Conservation (phyloP, 768 basidiomycete genomes). For the Candolleomyces eurysporus region DNA sequence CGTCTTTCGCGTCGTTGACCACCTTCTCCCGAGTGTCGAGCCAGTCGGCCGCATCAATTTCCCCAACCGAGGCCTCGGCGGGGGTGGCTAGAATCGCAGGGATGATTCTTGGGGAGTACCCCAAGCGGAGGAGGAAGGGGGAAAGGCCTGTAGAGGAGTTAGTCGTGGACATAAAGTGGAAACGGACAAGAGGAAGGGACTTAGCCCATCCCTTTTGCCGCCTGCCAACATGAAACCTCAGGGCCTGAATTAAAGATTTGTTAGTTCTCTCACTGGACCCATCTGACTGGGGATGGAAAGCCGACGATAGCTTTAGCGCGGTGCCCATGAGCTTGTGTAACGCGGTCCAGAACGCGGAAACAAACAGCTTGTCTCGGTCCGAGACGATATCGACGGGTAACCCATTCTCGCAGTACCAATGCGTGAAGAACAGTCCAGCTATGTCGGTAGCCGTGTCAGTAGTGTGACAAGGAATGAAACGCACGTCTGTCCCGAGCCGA, state of each 20-base stretch:
- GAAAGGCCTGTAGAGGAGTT: constrained; percentile 22
- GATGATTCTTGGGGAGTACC: not conserved
- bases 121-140: constrained; percentile 10
- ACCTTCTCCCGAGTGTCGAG: too few relatives aligned
- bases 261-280: too few relatives aligned
- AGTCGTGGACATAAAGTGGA: constrained; percentile 21
- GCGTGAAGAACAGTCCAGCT: constrained; percentile 23
- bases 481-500: constrained; percentile 1
- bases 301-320: not conserved
- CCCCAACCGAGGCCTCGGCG: too few relatives aligned
- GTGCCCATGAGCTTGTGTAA: not conserved
- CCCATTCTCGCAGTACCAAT: constrained; percentile 36
- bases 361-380: constrained; percentile 22
- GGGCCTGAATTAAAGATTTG: constrained; percentile 21
- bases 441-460: constrained; percentile 16
- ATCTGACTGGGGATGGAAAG: constrained; percentile 14
- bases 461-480: constrained; percentile 8
- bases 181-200: constrained; percentile 12
- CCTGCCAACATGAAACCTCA: constrained; percentile 15
- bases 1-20: not conserved
- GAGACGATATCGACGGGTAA: constrained; percentile 29
- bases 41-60: too few relatives aligned
- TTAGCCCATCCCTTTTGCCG: constrained; percentile 27
- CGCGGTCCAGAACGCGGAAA: constrained; percentile 22
- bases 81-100: too few relatives aligned